Conservation (phyloP, 306 rosid genomes). For the Prunus dulcis region DNA sequence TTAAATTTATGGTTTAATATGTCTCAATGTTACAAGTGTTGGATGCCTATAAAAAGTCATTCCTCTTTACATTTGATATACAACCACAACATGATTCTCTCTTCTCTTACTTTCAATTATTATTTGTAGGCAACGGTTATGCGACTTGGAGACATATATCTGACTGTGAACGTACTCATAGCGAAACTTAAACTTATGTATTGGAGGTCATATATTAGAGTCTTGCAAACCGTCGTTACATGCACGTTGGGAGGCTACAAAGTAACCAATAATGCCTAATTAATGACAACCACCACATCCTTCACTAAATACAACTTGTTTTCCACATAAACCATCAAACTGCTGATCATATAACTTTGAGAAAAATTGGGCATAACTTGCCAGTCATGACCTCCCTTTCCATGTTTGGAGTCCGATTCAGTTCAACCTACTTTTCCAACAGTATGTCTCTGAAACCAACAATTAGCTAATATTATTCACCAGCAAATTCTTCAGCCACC, state of each 20-base stretch:
- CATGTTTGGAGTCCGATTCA: neutral
- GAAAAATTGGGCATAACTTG: neutral
- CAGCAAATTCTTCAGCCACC: slow-evolving; percentile 31
- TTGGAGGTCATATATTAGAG: neutral
- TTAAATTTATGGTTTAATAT: too few relatives aligned
- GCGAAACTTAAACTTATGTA: too few relatives aligned
- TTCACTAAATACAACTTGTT: neutral
- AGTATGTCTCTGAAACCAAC: too few relatives aligned
- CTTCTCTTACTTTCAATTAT: too few relatives aligned
- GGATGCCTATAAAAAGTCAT: too few relatives aligned
- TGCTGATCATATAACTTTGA: neutral
- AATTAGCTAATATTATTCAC: neutral
- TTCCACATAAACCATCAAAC: neutral
- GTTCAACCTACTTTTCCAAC: neutral
- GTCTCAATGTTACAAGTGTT: too few relatives aligned
- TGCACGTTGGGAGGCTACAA: neutral
- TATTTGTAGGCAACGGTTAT: too few relatives aligned
- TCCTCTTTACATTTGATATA: too few relatives aligned
- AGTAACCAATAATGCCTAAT: neutral
- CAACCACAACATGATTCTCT: too few relatives aligned
- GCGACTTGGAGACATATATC: too few relatives aligned
- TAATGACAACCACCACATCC: neutral
- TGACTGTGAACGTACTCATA: too few relatives aligned
- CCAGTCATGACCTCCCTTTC: neutral
- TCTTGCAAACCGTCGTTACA: neutral